Evolutionary conservation across 768 basidiomycete genomes (phyloP).

Genomic region (Tulasnella sp.): DNA sequence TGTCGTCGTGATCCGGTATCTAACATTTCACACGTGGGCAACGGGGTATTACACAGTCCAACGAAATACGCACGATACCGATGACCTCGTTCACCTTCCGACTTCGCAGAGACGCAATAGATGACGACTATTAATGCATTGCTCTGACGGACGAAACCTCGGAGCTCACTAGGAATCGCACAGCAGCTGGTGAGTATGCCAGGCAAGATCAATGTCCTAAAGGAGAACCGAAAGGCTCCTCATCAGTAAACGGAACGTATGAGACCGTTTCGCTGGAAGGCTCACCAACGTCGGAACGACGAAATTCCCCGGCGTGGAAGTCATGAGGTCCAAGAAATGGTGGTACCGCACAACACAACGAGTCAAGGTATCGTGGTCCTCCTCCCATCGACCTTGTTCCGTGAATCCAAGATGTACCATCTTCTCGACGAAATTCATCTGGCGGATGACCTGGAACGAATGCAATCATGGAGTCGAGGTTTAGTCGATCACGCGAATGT

Average conservation of each 20-base stretch:
- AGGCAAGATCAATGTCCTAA: constrained; percentile 29
- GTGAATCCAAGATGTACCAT: constrained; percentile 29
- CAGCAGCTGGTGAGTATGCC: constrained; percentile 32
- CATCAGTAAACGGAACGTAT: background rate
- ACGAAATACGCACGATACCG: background rate
- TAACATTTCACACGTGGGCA: background rate
- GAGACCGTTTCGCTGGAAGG: background rate
- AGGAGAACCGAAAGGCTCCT: background rate
- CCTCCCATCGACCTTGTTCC: constrained; percentile 32
- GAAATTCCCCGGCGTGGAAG: constrained; percentile 20
- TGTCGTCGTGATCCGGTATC: constrained; percentile 44
- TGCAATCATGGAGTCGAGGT: background rate
- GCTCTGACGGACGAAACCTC: constrained; percentile 4
- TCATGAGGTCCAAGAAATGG: constrained; percentile 30
- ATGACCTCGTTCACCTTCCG: background rate
- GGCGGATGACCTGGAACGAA: constrained; percentile 25
- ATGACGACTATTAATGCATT: too few species aligned
- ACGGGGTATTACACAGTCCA: too few species aligned
- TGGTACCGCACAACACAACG: constrained; percentile 30
- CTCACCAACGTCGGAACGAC: constrained; percentile 30
- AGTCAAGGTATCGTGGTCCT: constrained; percentile 31
- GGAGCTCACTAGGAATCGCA: constrained; percentile 47
- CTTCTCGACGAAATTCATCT: constrained; percentile 28
- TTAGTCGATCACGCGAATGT: background rate
- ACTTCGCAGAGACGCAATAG: background rate